Base-by-base conservation (phyloP, 441 rosid genomes). In the Gossypium trilobum region DNA sequence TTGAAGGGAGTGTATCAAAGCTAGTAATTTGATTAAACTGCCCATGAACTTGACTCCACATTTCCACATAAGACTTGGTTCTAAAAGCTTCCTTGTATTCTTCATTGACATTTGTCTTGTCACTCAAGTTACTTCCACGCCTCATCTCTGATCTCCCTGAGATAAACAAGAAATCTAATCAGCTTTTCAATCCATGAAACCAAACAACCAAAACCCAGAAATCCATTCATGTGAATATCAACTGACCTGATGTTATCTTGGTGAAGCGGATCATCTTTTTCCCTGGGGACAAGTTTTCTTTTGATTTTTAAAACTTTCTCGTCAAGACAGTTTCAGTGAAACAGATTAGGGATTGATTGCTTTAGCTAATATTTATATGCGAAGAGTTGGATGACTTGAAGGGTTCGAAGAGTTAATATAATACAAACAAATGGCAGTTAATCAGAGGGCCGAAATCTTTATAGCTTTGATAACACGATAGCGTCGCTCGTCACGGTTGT, bases 81-180 rank as follows among this genome's bases (percentile, higher is more conserved):
- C 95, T 88, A 74, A 91, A 88, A 66, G 92, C 96, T 84, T 87
- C 82, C 77, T 80, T 82, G 89, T 93, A 93, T 70, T 93, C 98
- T 52, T 89, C 91, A 73, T 84, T 84, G n/a, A 93, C 86, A 73
- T 78, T 87, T 72, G 81, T 65, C 82, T 82, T 80, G 77, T 56
- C 77, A 61, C 79, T 71, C 62, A 80, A 82, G 85, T 78, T 79
- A 68, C 71, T 73, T 8, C 20, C 60, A 55, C 19, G 4, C 76
- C 81, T 86, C 71, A 68, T 78, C 31, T 72, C 73, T 4, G 85
- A 82, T 72, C 75, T 72, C 6, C 85, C 95, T 88, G 85, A 71
- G 59, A 68, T 70, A 65, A 57, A 71, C 0, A 74, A 3, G 36
- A 72, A 69, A 60, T 39, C 36, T 16, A n/a, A 20, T 2, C 14